Percentiles rank a stretch among this genome's conserved stretches.
phyloP scores from a whole-genome alignment of 2,329 filamentous ascomycete species.

The Sporothrix brasiliensis region DNA sequence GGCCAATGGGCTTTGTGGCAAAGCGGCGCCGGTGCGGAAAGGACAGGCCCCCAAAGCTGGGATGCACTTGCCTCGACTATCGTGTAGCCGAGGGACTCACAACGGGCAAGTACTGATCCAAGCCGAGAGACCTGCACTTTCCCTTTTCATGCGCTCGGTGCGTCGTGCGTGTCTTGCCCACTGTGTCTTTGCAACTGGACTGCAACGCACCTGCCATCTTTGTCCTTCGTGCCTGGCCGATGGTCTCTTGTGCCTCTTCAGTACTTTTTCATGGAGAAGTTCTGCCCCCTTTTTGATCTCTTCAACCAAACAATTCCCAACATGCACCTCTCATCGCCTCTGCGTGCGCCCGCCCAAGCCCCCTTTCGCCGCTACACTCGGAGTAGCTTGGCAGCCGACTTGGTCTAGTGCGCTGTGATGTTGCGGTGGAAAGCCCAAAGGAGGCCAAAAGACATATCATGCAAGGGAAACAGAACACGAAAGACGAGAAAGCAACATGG shows the following conservation, averaged over 20 bases:
- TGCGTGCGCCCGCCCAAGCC: background rate
- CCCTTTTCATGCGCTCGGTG: background rate
- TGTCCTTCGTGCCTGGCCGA: background rate
- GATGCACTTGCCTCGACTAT: slow-evolving; percentile 4
- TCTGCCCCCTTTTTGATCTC: background rate
- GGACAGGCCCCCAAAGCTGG: slow-evolving; percentile 1
- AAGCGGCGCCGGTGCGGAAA: slow-evolving; percentile 7
- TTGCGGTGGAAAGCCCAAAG: slow-evolving; percentile 2
- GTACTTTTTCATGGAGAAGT: slow-evolving; percentile 6
- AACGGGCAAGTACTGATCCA: background rate
- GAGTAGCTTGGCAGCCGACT: slow-evolving; percentile 11
- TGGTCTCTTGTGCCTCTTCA: too few species aligned
- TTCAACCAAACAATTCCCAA: slow-evolving; percentile 11
- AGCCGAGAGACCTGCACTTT: slow-evolving; percentile 15
- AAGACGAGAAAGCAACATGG: slow-evolving; percentile 1
- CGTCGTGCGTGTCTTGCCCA: background rate
- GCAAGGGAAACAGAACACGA: background rate
- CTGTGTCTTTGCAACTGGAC: background rate
- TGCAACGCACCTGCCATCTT: background rate
- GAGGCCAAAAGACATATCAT: background rate
- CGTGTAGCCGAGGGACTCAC: slow-evolving; percentile 18
- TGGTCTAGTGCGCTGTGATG: slow-evolving; percentile 11
- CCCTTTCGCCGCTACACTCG: background rate
- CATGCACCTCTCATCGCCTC: slow-evolving; percentile 10
- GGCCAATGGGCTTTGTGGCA: background rate